Evolutionary conservation across 768 basidiomycete genomes (phyloP), one percentile per base, ranked within the genome.

Genomic region (Boletales sp.): DNA sequence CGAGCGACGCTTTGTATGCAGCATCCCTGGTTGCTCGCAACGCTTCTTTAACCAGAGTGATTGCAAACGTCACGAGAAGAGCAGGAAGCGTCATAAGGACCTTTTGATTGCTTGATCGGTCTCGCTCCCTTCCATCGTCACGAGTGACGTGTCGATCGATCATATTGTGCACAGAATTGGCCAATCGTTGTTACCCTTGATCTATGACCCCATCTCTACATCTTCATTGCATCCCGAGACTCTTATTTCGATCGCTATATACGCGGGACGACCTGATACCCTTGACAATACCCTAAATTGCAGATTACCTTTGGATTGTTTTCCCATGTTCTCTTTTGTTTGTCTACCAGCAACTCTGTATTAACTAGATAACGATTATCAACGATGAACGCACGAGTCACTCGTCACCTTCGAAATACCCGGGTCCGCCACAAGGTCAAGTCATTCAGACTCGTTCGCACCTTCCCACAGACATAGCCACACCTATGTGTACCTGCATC

Each of bases 51-150:
- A 68, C 47, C 66, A 52, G 37, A 69, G 66, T 11, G 66, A 68
- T 17, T 69, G 66, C 48, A 68, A 63, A 38, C 66, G 66, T 40
- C 66, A 68, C 10, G 66, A 68, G 51, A 68, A 53, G 48, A 69
- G 68, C 58, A 55, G 5, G 55, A 69, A 67, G 39, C 65, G 66
- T 52, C 66, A 67, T 24, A 63, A 61, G 42, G 55, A 56, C 18
- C 37, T 60, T 14, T 5, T 29, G 45, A 48, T 17, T 29, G 36
- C 37, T 35, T 55, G 58, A 64, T 57, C 50, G 46, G 39, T 45
- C 45, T 40, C 34, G 30, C 47, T n/a, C 38, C 38, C 39, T 17
- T 48, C 48, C 45, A n/a, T 51, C 24, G 24, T 27, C 24, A 27
- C 24, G 4, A 30, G 35, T 19, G 40, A 35, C 55, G 49, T 56